phyloP scores from a whole-genome alignment of 2,329 filamentous ascomycete species.

The Ophiostoma himal-ulmi region DNA sequence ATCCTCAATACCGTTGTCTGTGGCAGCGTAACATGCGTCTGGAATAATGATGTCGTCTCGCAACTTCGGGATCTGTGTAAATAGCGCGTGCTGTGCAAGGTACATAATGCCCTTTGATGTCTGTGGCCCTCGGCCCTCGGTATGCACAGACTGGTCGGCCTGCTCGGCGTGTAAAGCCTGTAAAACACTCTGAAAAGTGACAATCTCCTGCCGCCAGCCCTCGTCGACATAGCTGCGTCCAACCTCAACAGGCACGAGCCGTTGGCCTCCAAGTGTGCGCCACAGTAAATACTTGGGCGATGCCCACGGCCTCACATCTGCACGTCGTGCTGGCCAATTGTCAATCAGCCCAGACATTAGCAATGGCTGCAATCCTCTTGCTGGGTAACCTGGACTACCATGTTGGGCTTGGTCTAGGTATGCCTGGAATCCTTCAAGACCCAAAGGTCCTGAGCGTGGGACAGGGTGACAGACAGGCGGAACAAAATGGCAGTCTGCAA shows the following conservation, averaged over 20 bases:
- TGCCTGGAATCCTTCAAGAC: conserved; percentile 55
- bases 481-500: conserved; percentile 31
- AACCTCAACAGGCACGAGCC: conserved; percentile 80
- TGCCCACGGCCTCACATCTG: conserved; percentile 57
- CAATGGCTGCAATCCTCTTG: conserved; percentile 50
- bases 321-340: conserved; percentile 68
- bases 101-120: conserved; percentile 56
- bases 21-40: conserved; percentile 77
- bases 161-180: conserved; percentile 26
- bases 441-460: conserved; percentile 40
- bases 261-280: conserved; percentile 66
- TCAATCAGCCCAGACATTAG: conserved; percentile 61
- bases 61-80: conserved; percentile 72
- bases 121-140: neutral
- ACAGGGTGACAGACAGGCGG: conserved; percentile 41
- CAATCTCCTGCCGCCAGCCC: conserved; percentile 76
- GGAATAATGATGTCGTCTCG: conserved; percentile 71
- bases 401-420: conserved; percentile 45
- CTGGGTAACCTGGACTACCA: conserved; percentile 24
- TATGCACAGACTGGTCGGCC: neutral
- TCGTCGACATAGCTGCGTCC: conserved; percentile 83
- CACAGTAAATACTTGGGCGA: conserved; percentile 67
- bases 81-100: conserved; percentile 85
- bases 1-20: conserved; percentile 36
- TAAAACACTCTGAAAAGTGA: conserved; percentile 69